Percentiles rank a stretch among this genome's conserved stretches.
phyloP scores from a whole-genome alignment of 2,329 filamentous ascomycete species.

The Epichloe sylvatica region DNA sequence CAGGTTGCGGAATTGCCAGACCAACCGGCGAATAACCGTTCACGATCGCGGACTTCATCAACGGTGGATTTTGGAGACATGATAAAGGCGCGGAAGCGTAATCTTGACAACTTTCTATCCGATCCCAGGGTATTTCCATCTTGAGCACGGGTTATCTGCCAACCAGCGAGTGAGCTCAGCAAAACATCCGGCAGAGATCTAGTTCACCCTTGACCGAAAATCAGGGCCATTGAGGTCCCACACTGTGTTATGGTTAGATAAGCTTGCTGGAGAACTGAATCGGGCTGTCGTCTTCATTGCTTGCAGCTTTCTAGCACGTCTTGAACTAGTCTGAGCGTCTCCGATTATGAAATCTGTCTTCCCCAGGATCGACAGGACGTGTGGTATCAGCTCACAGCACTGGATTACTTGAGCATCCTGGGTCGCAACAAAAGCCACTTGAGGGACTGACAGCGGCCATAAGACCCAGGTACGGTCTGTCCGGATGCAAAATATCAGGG shows the following conservation, averaged over 20 bases:
- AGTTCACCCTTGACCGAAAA: not conserved
- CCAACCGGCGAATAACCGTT: constrained; percentile 1
- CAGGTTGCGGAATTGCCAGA: constrained; percentile 30
- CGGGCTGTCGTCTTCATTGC: constrained; percentile 3
- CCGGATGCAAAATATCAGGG: constrained; percentile 14
- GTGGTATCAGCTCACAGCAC: constrained; percentile 12
- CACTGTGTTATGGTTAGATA: constrained; percentile 15
- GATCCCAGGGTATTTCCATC: constrained; percentile 11
- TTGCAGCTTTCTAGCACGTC: constrained; percentile 11
- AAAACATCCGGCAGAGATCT: not conserved
- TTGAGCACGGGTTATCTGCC: constrained; percentile 1
- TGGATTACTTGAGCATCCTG: constrained; percentile 11
- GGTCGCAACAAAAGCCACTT: constrained; percentile 7
- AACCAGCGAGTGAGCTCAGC: too few species aligned
- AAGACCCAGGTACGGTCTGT: constrained; percentile 11
- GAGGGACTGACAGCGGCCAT: constrained; percentile 10
- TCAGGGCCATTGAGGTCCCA: constrained; percentile 9
- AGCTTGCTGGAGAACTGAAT: constrained; percentile 12
- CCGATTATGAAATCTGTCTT: not conserved
- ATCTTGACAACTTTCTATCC: constrained; percentile 28
- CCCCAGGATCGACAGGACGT: constrained; percentile 1
- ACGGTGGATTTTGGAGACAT: constrained; percentile 20
- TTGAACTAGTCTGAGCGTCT: constrained; percentile 14
- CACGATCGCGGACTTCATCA: constrained; percentile 6
- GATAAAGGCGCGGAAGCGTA: constrained; percentile 25